Percentiles rank a stretch among this genome's conserved stretches.
Conservation (phyloP, 352 stramenopile genomes). For the Phytopythium vexans region DNA sequence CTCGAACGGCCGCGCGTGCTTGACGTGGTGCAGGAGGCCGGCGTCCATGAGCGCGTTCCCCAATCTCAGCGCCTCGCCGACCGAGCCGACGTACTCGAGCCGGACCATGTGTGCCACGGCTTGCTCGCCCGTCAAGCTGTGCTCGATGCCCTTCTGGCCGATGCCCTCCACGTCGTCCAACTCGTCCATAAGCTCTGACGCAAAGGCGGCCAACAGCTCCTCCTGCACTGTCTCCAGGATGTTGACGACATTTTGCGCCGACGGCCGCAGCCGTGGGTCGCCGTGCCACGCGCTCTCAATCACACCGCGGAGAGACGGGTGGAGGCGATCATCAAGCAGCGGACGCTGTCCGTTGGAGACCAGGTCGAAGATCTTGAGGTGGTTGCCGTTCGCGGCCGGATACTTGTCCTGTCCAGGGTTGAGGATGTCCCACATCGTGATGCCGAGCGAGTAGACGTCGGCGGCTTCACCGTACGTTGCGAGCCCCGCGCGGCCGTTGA, state of each 20-base stretch:
- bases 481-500: slow-evolving; percentile 48
- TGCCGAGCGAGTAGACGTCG: slow-evolving; percentile 70
- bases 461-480: slow-evolving; percentile 59
- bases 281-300: slow-evolving; percentile 44
- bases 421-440: slow-evolving; percentile 76
- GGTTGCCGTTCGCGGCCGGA: slow-evolving; percentile 36
- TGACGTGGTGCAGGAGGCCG: slow-evolving; percentile 48
- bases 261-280: slow-evolving; percentile 34
- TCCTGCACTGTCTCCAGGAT: slow-evolving; percentile 46
- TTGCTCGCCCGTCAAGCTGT: slow-evolving; percentile 37
- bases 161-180: slow-evolving; percentile 31
- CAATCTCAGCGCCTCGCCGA: slow-evolving; percentile 47
- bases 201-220: slow-evolving; percentile 36
- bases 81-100: slow-evolving; percentile 34
- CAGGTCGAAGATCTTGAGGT: slow-evolving; percentile 54
- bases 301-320: slow-evolving; percentile 32
- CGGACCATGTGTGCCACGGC: slow-evolving; percentile 36
- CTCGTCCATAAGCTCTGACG: slow-evolving; percentile 33
- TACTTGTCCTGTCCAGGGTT: slow-evolving; percentile 56
- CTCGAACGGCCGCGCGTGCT: slow-evolving; percentile 46
- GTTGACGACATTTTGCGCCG: slow-evolving; percentile 39
- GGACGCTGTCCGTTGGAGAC: slow-evolving; percentile 49
- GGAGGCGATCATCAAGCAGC: slow-evolving; percentile 26
- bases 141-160: slow-evolving; percentile 24
- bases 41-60: slow-evolving; percentile 67